Evolutionary conservation across 2,329 filamentous ascomycete species (phyloP).

Genomic region (Pestalotiopsis sp.): DNA sequence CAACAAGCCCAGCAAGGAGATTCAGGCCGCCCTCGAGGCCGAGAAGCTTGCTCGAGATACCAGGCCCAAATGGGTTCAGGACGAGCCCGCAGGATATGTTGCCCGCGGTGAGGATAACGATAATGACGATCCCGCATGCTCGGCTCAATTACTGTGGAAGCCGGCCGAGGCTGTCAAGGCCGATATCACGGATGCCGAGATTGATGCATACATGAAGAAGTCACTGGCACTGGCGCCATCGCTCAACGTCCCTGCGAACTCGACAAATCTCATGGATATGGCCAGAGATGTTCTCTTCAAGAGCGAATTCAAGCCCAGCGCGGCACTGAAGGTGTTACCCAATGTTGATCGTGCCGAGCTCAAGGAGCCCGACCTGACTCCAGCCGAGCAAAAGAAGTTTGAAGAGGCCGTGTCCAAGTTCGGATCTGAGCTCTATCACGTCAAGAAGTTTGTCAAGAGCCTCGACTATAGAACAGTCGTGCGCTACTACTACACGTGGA

Average conservation of each 20-base stretch:
- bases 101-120: slow-evolving; percentile 78
- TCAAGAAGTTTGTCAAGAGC: slow-evolving; percentile 84
- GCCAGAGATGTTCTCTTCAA: slow-evolving; percentile 75
- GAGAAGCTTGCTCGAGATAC: slow-evolving; percentile 80
- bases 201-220: slow-evolving; percentile 77
- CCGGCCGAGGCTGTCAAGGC: slow-evolving; percentile 62
- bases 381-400: slow-evolving; percentile 84
- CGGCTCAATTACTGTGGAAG: slow-evolving; percentile 77
- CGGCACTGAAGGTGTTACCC: slow-evolving; percentile 70
- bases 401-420: slow-evolving; percentile 89
- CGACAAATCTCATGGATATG: slow-evolving; percentile 86
- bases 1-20: slow-evolving; percentile 77
- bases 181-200: slow-evolving; percentile 54
- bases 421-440: slow-evolving; percentile 83
- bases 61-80: slow-evolving; percentile 90
- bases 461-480: slow-evolving; percentile 80
- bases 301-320: slow-evolving; percentile 70
- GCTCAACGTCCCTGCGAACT: slow-evolving; percentile 68
- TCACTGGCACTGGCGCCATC: slow-evolving; percentile 62
- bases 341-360: slow-evolving; percentile 72
- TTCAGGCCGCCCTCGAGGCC: slow-evolving; percentile 76
- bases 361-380: slow-evolving; percentile 80
- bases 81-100: slow-evolving; percentile 86
- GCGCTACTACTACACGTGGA: slow-evolving; percentile 97
- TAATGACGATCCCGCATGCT: slow-evolving; percentile 73